Evolutionary conservation across 2,329 filamentous ascomycete genomes (phyloP).

Genomic region (Botrytis porri): DNA sequence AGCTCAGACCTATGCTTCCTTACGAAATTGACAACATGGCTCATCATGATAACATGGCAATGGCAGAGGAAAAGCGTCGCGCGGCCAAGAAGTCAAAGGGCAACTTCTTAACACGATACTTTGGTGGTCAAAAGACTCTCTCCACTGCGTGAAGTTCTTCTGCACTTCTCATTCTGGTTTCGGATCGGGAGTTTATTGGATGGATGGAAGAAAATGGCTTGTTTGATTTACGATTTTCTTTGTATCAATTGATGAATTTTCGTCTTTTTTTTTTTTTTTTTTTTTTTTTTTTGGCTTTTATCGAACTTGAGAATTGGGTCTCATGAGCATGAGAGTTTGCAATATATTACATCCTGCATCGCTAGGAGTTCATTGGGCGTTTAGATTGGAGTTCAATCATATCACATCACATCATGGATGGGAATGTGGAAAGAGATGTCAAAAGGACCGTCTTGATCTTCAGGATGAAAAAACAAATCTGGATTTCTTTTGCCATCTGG

Average conservation of each 20-base stretch:
- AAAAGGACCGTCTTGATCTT: conserved; percentile 7
- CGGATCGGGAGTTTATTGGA: background rate
- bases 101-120: conserved; percentile 34
- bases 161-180: background rate
- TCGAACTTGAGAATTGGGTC: background rate
- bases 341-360: conserved; percentile 12
- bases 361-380: conserved; percentile 19
- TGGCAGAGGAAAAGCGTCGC: conserved; percentile 27
- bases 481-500: conserved; percentile 13
- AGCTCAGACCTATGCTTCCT: conserved; percentile 32
- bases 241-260: conserved; percentile 16
- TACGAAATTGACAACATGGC: conserved; percentile 34
- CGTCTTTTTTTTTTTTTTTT: background rate
- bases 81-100: conserved; percentile 31
- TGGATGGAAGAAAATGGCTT: conserved; percentile 2
- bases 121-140: conserved; percentile 21
- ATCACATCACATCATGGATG: conserved; percentile 5
- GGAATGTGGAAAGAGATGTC: conserved; percentile 10
- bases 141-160: background rate
- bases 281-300: background rate
- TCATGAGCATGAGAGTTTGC: background rate
- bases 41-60: conserved; percentile 21
- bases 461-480: conserved; percentile 14
- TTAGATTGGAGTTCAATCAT: background rate
- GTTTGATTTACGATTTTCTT: conserved; percentile 17